These are phyloP conservation scores for Prasinococcaceae sp. DNA, from an alignment of 139 green algal genomes.

Conservation along the genomic window DNA sequence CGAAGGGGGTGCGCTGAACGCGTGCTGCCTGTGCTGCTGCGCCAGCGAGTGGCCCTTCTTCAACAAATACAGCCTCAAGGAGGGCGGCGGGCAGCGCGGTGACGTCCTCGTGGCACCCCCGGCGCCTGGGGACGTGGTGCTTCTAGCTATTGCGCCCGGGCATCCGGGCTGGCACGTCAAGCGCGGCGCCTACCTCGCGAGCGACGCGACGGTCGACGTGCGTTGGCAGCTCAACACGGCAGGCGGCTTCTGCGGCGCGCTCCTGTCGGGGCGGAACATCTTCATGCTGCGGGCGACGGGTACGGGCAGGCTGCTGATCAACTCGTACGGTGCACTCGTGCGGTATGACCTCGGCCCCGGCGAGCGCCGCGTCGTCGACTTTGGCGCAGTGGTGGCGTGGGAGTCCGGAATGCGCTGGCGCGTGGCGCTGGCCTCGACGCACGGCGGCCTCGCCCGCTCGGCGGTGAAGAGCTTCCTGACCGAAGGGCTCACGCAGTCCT, in stretches of 20 bases:
- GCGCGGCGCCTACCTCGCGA: conserved; percentile 21
- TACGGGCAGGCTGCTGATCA: conserved; percentile 21
- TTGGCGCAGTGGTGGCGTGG: conserved; percentile 30
- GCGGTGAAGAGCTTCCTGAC: conserved; percentile 11
- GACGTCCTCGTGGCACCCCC: conserved; percentile 27
- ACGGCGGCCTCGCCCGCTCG: background rate
- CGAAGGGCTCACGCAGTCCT: conserved; percentile 19
- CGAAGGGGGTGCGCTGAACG: conserved; percentile 12
- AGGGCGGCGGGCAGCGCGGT: conserved; percentile 6
- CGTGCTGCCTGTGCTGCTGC: conserved; percentile 27
- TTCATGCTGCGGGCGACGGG: conserved; percentile 18
- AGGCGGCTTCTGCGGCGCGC: too few relatives aligned
- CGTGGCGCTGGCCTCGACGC: conserved; percentile 15
- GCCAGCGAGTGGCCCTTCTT: conserved; percentile 23
- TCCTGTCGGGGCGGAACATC: conserved; percentile 29
- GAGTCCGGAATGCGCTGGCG: conserved; percentile 14
- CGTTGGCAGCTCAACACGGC: too few relatives aligned
- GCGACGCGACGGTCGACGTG: conserved; percentile 18
- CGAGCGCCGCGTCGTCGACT: conserved; percentile 12
- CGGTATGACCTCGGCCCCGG: conserved; percentile 28
- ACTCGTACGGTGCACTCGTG: conserved; percentile 25
- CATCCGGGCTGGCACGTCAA: conserved; percentile 18
- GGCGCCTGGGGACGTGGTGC: conserved; percentile 23
- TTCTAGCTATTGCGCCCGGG: conserved; percentile 22
- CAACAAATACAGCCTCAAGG: conserved; percentile 16